Base-by-base conservation (phyloP, 2,329 filamentous ascomycete species). In the Phialocephala sp. region DNA sequence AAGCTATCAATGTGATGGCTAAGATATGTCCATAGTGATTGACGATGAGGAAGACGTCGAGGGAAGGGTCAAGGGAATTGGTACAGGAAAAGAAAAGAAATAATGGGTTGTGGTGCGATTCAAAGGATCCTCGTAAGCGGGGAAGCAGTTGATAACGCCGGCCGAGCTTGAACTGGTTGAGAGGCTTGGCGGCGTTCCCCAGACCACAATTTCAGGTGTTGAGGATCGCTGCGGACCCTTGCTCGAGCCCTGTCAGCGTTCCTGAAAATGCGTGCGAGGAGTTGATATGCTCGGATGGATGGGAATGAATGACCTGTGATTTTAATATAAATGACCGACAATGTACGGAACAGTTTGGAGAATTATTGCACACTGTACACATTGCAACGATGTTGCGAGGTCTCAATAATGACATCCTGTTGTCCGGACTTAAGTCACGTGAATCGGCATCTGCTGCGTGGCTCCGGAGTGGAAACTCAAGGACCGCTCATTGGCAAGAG, bases 1-100 rank as follows among this genome's bases (percentile, higher is more conserved):
- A 50, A 59, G 60, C 64, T 64, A 60, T 59, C 59, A 52, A 62
- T 47, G 57, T 43, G 18, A 57, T 41, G 55, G 20, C 61, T 71
- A 74, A 58, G 66, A 72, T 63, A 72, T 69, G 67, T 71, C 71
- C 72, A 74, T 74, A 35, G 24, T 68, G 68, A 70, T 61, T 45
- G 60, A 14, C 45, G 52, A 43, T 59, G 54, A 41, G 27, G 22
- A 57, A 59, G 45, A 36, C 41, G 41, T 22, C 27, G 43, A 41
- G 39, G 2, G 27, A 54, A 41, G 39, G 14, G n/a, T 15, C n/a
- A 18, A 36, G 24, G 58, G 9, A 56, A 35, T 43, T 20, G 52
- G 47, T 47, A 61, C 50, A 37, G 39, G 22, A 59, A 60, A n/a
- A n/a, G 43, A 59, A 47, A 61, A 52, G 36, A 41, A 59, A 35